Evolutionary conservation across 345 rosid genomes (phyloP), one percentile per base, ranked within the genome.

Genomic region (Eutrema heterophyllum): DNA sequence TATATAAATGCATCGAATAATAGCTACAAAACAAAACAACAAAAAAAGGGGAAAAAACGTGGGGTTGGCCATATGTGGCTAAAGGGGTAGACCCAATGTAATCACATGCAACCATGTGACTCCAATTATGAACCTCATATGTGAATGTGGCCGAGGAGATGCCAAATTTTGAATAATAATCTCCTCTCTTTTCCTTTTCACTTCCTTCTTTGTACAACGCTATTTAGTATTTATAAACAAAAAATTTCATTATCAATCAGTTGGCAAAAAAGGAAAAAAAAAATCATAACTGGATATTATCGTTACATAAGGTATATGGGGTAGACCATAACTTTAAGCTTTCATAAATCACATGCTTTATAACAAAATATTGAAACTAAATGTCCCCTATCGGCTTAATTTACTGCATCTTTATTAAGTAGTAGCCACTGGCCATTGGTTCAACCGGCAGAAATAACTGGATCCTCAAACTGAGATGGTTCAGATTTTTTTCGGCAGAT

Each of bases 21-120:
- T 61, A 44, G 65, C 74, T 61, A 75, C 18, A 75, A 61, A 68
- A 68, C 74, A 75, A 75, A 68, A 51, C 2, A 59, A 74, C 60
- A 57, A 5, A 10, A 56, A 63, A 45, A 32, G 14, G 55, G 35
- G 74, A 12, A 14, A 35, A 75, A 75, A 68, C 70, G 64, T 75
- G 79, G 50, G 53, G 70, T 75, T 75, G 79, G 79, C 70, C 79
- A 68, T 68, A 75, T 75, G 79, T 75, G 79, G 74, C 57, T 68
- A 75, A 75, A 68, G 43, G 49, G 55, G 78, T 75, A 75, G 65
- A 75, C 79, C 74, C 79, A 75, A 68, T 35, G 58, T 75, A 29
- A 61, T 61, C 79, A 75, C 79, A 75, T 75, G 79, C 79, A 75
- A 68, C 68, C 74, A 75, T 75, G 79, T 75, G 79, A 75, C 74